Percentiles rank a stretch among this genome's conserved stretches.
Conservation (phyloP, 2,329 filamentous ascomycete species). For the Septoria petroselini region DNA sequence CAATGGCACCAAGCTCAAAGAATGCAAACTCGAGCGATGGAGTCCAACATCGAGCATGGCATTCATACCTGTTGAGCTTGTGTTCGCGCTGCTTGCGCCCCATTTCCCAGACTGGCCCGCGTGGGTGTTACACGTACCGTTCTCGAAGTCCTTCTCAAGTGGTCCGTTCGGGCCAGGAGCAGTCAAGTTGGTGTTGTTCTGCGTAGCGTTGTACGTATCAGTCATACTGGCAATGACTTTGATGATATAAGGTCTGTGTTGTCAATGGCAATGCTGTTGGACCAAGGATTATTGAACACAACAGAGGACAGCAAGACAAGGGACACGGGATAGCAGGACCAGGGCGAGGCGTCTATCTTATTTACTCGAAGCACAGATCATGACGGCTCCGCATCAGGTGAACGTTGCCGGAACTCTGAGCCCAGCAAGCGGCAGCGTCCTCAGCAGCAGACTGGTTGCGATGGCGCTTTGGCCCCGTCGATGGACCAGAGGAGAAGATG, state of each 20-base stretch:
- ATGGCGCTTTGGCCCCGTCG: constrained; percentile 19
- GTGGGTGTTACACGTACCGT: constrained; percentile 23
- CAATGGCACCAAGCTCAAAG: background rate
- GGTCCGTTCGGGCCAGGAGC: constrained; percentile 28
- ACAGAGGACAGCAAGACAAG: background rate
- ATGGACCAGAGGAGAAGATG: constrained; percentile 14
- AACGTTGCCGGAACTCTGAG: constrained; percentile 18
- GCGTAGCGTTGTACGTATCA: constrained; percentile 28
- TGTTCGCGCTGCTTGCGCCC: background rate
- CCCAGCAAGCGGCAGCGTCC: no score
- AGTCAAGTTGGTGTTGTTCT: constrained; percentile 32
- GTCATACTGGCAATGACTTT: constrained; percentile 8
- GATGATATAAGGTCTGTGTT: background rate
- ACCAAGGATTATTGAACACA: background rate
- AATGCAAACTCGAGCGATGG: constrained; percentile 7
- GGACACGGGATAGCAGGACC: constrained; percentile 5
- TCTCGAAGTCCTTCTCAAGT: constrained; percentile 48
- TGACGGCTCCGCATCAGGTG: constrained; percentile 19
- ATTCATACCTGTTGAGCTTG: constrained; percentile 3
- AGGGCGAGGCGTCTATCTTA: constrained; percentile 21
- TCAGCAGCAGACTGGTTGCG: constrained; percentile 9
- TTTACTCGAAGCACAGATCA: constrained; percentile 18
- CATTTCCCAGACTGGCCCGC: background rate
- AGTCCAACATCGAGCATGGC: constrained; percentile 4
- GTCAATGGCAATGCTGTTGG: constrained; percentile 4